Percentiles rank a stretch among this genome's conserved stretches.
Conservation (phyloP, 1,139 yeast species). For the Martiniozyma asiatica region DNA sequence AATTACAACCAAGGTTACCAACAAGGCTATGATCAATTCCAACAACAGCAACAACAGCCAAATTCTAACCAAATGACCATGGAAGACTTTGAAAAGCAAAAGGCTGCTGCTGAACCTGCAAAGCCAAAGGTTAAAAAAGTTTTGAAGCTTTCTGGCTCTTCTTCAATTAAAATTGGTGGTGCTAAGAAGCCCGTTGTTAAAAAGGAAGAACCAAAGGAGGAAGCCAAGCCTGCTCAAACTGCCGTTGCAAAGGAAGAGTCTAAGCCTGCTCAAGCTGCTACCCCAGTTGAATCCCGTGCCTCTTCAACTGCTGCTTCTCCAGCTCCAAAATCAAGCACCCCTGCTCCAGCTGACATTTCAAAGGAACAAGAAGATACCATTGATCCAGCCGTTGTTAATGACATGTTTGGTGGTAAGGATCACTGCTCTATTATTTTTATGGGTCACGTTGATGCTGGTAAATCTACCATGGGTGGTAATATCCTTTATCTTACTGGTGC, state of each 20-base stretch:
- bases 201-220: constrained; percentile 13
- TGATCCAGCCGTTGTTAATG: constrained; percentile 80
- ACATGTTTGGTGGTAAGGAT: constrained; percentile 93
- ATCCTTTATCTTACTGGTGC: constrained; percentile 86
- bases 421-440: constrained; percentile 92
- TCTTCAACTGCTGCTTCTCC: constrained; percentile 7
- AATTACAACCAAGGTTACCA: constrained; percentile 13
- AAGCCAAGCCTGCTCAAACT: constrained; percentile 14
- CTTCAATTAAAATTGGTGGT: constrained; percentile 51
- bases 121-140: constrained; percentile 36
- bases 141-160: constrained; percentile 37
- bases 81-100: constrained; percentile 76
- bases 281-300: constrained; percentile 10
- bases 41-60: constrained; percentile 10
- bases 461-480: constrained; percentile 99
- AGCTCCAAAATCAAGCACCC: constrained; percentile 6
- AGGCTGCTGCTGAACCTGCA: constrained; percentile 26
- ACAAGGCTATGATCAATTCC: constrained; percentile 12
- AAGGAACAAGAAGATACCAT: constrained; percentile 77
- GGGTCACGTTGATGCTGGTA: constrained; percentile 99
- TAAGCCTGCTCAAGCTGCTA: constrained; percentile 12
- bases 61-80: constrained; percentile 63
- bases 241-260: constrained; percentile 5
- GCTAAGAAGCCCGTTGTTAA: constrained; percentile 29
- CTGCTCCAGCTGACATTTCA: constrained; percentile 22